phyloP scores from a whole-genome alignment of 495 filamentous ascomycete genomes.

The Aspergillus campestris region DNA sequence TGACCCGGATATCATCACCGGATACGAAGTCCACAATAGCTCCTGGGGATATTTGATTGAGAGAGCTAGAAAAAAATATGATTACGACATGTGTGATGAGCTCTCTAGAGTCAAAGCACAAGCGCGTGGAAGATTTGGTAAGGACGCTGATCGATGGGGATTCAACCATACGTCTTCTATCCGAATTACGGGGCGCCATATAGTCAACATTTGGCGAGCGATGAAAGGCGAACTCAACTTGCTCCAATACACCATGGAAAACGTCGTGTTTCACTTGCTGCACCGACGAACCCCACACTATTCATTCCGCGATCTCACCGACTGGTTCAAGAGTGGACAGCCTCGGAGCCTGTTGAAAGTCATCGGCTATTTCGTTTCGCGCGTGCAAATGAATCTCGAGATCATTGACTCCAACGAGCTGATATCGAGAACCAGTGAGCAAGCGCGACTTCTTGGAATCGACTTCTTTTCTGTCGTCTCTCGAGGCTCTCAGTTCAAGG shows the following conservation, averaged over 20 bases:
- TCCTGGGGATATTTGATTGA: constrained; percentile 97
- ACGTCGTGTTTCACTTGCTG: constrained; percentile 87
- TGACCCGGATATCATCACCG: constrained; percentile 91
- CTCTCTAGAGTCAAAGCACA: constrained; percentile 80
- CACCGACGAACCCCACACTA: constrained; percentile 92
- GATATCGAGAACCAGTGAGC: constrained; percentile 83
- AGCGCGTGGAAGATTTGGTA: constrained; percentile 72
- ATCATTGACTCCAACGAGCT: constrained; percentile 89
- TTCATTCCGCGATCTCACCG: constrained; percentile 63
- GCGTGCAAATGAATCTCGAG: constrained; percentile 77
- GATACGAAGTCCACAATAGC: constrained; percentile 86
- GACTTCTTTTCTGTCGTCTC: constrained; percentile 95
- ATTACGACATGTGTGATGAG: constrained; percentile 83
- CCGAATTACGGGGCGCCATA: constrained; percentile 80
- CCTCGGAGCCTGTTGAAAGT: constrained; percentile 64
- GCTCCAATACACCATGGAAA: constrained; percentile 93
- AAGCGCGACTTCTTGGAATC: constrained; percentile 84
- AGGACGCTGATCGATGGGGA: constrained; percentile 82
- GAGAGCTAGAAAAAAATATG: constrained; percentile 75
- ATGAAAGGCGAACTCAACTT: constrained; percentile 88
- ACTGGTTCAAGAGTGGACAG: constrained; percentile 65
- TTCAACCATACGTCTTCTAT: constrained; percentile 86
- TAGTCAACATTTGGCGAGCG: constrained; percentile 96
- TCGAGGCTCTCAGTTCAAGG: constrained; percentile 93
- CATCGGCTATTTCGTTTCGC: constrained; percentile 65